Percentiles rank a stretch among this genome's conserved stretches.
Conservation (phyloP, 768 basidiomycete species). For the Panus rudis region DNA sequence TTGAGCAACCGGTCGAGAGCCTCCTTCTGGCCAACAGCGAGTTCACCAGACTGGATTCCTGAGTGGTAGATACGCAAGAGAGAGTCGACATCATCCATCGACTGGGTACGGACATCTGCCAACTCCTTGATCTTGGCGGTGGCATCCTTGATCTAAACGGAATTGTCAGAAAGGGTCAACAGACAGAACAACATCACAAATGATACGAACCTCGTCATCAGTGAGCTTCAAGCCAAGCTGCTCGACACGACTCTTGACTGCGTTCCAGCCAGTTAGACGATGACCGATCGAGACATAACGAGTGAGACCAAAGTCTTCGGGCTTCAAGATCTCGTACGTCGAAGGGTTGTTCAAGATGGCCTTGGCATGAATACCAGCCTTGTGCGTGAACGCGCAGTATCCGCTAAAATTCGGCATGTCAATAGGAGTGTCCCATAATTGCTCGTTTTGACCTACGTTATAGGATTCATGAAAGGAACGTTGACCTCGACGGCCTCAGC, state of each 20-base stretch:
- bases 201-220: slow-evolving; percentile 69
- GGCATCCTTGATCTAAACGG: slow-evolving; percentile 83
- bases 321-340: slow-evolving; percentile 98
- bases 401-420: slow-evolving; percentile 46
- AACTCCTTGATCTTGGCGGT: slow-evolving; percentile 99
- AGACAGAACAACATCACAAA: background rate
- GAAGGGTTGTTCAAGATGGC: slow-evolving; percentile 99
- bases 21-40: slow-evolving; percentile 90
- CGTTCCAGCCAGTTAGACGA: slow-evolving; percentile 97
- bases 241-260: slow-evolving; percentile 98
- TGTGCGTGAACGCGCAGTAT: slow-evolving; percentile 99
- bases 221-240: slow-evolving; percentile 86
- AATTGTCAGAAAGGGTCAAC: background rate
- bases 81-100: slow-evolving; percentile 98
- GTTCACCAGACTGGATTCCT: slow-evolving; percentile 85
- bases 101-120: slow-evolving; percentile 95
- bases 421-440: background rate
- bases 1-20: slow-evolving; percentile 81
- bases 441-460: slow-evolving; percentile 75
- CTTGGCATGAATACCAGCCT: slow-evolving; percentile 99
- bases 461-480: slow-evolving; percentile 95
- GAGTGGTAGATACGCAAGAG: slow-evolving; percentile 94
- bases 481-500: slow-evolving; percentile 98
- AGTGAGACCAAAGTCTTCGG: slow-evolving; percentile 96
- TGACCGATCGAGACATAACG: slow-evolving; percentile 98